Evolutionary conservation across 2,329 filamentous ascomycete genomes (phyloP).

Genomic region (Fusarium sublunatum): DNA sequence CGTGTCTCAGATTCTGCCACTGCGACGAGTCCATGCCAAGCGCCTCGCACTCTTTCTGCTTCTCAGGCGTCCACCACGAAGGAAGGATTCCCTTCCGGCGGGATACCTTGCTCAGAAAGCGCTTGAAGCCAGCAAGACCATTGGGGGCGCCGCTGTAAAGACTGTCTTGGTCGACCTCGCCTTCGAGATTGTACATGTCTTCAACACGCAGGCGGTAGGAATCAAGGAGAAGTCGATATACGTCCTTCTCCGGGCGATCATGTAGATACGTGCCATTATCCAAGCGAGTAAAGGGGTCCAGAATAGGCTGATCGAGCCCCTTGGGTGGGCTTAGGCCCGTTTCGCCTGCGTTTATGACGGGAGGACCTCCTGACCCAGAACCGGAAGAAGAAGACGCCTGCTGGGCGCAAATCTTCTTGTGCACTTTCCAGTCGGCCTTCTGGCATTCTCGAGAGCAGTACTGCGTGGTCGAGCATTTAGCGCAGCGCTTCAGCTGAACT

Average conservation of each 20-base stretch:
- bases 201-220: constrained; percentile 60
- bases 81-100: constrained; percentile 52
- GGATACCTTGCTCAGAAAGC: constrained; percentile 50
- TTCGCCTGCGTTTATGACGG: not conserved
- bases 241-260: constrained; percentile 56
- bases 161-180: constrained; percentile 44
- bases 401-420: constrained; percentile 58
- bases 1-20: constrained; percentile 42
- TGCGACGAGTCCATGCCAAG: constrained; percentile 46
- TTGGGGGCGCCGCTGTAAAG: constrained; percentile 45
- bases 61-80: constrained; percentile 57
- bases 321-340: constrained; percentile 38
- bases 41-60: constrained; percentile 52
- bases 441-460: constrained; percentile 67
- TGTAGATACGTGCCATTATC: constrained; percentile 57
- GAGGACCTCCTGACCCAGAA: not conserved
- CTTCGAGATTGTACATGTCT: constrained; percentile 50
- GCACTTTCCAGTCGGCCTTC: constrained; percentile 61
- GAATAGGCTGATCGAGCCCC: constrained; percentile 47
- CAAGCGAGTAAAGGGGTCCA: constrained; percentile 56
- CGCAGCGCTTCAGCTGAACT: constrained; percentile 54
- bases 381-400: constrained; percentile 18
- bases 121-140: constrained; percentile 50
- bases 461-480: constrained; percentile 57
- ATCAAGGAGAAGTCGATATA: constrained; percentile 60